Evolutionary conservation across 2,329 filamentous ascomycete species (phyloP).

Genomic region (Claviceps sp.): DNA sequence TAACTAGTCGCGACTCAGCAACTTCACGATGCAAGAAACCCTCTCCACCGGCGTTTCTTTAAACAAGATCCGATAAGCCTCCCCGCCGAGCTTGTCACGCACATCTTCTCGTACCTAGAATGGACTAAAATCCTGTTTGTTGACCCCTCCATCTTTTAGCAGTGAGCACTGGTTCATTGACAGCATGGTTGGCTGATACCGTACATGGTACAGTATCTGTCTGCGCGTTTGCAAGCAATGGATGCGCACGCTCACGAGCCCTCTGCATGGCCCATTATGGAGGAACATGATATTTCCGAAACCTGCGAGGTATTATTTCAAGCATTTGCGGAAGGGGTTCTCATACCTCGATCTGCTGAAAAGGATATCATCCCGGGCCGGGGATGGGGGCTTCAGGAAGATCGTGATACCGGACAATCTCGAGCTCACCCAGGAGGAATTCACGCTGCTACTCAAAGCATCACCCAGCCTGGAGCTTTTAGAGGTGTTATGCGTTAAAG

Average conservation of each 20-base stretch:
- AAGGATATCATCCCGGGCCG: conserved; percentile 19
- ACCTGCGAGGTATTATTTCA: no score
- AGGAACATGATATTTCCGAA: conserved; percentile 15
- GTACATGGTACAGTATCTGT: no score
- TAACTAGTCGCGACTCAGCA: no score
- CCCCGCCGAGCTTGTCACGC: no score
- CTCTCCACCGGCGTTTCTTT: no score
- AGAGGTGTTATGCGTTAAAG: conserved; percentile 2
- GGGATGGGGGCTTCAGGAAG: conserved; percentile 15
- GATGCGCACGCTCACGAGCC: conserved; percentile 16
- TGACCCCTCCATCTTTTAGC: no score
- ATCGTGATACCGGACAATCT: conserved; percentile 13
- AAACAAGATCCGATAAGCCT: conserved; percentile 14
- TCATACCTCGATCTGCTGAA: conserved; percentile 11
- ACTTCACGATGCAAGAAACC: no score
- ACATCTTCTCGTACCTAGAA: conserved; percentile 21
- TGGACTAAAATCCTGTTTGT: conserved; percentile 19
- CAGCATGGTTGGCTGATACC: no score
- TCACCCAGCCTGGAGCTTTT: conserved; percentile 16
- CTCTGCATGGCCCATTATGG: conserved; percentile 18
- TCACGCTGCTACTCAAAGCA: conserved; percentile 14
- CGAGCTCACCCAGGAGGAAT: conserved; percentile 16
- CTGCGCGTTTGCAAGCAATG: conserved; percentile 14
- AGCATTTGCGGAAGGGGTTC: no score
- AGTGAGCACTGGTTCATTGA: no score